These are phyloP conservation scores for Mucor piriformis DNA, from an alignment of 371 early-diverging fungal species.

Conservation along the genomic window DNA sequence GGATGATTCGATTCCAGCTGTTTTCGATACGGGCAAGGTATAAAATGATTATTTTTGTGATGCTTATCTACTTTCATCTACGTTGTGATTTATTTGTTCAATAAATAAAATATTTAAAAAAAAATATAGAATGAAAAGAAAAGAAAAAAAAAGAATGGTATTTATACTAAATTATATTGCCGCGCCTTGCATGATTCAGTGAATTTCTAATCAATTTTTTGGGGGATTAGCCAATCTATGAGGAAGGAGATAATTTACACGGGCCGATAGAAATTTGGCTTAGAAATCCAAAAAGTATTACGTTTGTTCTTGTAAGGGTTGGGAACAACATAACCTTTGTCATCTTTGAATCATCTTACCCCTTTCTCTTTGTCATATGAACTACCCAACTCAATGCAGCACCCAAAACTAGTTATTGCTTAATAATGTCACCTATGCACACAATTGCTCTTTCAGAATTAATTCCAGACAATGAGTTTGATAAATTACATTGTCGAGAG, in stretches of 20 bases:
- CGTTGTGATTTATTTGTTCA: neutral
- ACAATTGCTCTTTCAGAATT: too few relatives aligned
- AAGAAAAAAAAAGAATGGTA: neutral
- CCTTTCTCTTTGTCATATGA: too few relatives aligned
- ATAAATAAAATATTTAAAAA: conserved; percentile 8
- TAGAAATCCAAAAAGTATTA: neutral
- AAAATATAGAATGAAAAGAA: conserved; percentile 8
- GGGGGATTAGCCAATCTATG: conserved; percentile 2
- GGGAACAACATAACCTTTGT: too few relatives aligned
- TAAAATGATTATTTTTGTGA: conserved; percentile 3
- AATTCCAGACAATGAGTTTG: too few relatives aligned
- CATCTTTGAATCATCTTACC: too few relatives aligned
- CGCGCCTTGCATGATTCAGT: conserved; percentile 16
- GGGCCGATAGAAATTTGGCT: neutral
- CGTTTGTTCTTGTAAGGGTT: too few relatives aligned
- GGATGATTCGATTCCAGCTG: conserved; percentile 19
- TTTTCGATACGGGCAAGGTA: conserved; percentile 20
- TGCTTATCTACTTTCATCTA: conserved; percentile 4
- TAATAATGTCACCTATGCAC: too few relatives aligned
- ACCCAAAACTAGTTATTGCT: too few relatives aligned
- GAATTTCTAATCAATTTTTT: conserved; percentile 12
- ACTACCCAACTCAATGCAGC: too few relatives aligned
- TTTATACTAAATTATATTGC: conserved; percentile 7
- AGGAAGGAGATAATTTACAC: neutral
- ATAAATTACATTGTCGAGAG: too few relatives aligned